Evolutionary conservation across 176 grass and related monocot genomes (phyloP), one percentile per base, ranked within the genome.

Genomic region (Triticum monococcum): DNA sequence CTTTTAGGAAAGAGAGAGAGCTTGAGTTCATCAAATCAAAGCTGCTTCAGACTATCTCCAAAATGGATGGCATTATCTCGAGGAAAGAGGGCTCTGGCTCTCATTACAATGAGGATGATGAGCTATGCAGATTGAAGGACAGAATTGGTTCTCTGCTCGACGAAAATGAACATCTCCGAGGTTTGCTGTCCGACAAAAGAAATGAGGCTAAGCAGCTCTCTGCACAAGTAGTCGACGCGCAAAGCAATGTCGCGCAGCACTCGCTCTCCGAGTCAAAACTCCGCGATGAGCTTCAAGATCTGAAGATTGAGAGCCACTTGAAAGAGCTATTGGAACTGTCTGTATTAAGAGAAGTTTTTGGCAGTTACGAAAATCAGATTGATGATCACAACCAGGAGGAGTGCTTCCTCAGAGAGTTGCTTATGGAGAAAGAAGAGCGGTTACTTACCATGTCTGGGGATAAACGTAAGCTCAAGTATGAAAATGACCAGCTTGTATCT

Each of bases 1-100:
- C 87, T 75, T 66, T 88, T 26, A 87, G 85, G 86, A 98, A 88
- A 81, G 92, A 98, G 88, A 94, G 82, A 52, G 96, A 98, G 56
- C 77, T 89, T 60, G 93, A 96, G 20, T 36, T 79, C 68, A 37
- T 92, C 8, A 92, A 67, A 62, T 87, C 69, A 1, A 92, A 87
- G 74, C 36, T 98, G 46, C 36, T 93, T 5, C 90, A 92, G 75
- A 81, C 64, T 30, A 90, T 96, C 54, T 77, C 81, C 35, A 96
- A 75, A 57, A 75, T 98, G 79, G 88, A 95, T 83, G 79, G 88
- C 24, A 89, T 98, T 64, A 25, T 90, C 8, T 25, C 25, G 2
- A 87, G 80, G 52, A 90, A 83, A 74, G 87, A 86, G 1, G 77
- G 52, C 4, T 79, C 80, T 79, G 79, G 12, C 68, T 82, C 54